Evolutionary conservation across 2,329 filamentous ascomycete genomes (phyloP).

Genomic region (Aspergillus piperis): DNA sequence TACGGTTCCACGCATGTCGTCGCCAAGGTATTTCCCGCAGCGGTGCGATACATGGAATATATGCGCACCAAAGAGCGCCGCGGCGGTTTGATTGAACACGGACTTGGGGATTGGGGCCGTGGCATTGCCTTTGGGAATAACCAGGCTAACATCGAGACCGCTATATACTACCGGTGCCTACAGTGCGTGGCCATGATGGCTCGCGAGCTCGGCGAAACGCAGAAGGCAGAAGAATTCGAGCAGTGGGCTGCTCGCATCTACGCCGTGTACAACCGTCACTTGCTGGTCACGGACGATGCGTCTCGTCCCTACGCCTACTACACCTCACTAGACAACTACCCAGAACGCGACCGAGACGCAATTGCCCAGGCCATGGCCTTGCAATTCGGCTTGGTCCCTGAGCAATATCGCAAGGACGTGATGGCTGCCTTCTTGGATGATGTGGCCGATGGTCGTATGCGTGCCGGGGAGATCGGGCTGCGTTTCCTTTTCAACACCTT

Average conservation of each 20-base stretch:
- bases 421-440: too few species aligned
- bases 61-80: slow-evolving; percentile 26
- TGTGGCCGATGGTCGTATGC: slow-evolving; percentile 18
- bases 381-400: slow-evolving; percentile 24
- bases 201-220: slow-evolving; percentile 18
- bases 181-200: slow-evolving; percentile 27
- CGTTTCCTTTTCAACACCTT: slow-evolving; percentile 27
- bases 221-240: slow-evolving; percentile 19
- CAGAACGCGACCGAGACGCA: slow-evolving; percentile 20
- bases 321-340: slow-evolving; percentile 25
- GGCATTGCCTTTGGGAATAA: slow-evolving; percentile 30
- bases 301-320: slow-evolving; percentile 20
- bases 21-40: slow-evolving; percentile 21
- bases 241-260: slow-evolving; percentile 24
- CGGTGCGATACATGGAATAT: slow-evolving; percentile 28
- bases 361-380: slow-evolving; percentile 26
- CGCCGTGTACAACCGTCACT: slow-evolving; percentile 22
- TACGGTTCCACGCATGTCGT: slow-evolving; percentile 27
- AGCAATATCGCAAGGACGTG: too few species aligned
- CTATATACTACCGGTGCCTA: slow-evolving; percentile 29
- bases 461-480: slow-evolving; percentile 27
- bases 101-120: slow-evolving; percentile 28
- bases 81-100: slow-evolving; percentile 27
- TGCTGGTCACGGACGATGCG: slow-evolving; percentile 17
- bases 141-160: slow-evolving; percentile 31